Evolutionary conservation across 805 yeast genomes (phyloP), one percentile per base, ranked within the genome.

Genomic region (Dipodascus albidus): DNA sequence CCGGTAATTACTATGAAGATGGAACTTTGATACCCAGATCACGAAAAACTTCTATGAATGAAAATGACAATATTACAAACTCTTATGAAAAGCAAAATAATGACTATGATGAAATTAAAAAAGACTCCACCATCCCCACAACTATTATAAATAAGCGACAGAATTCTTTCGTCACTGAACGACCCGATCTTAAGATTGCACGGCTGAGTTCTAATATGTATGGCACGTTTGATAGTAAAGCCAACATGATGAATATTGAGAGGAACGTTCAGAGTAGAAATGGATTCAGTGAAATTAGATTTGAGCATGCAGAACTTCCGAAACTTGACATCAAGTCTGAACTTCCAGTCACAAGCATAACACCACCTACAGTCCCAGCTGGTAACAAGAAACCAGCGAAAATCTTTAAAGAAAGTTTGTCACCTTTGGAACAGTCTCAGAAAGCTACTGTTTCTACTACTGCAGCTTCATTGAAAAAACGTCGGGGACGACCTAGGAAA

Each of bases 131-230:
- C 44, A 11, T 11, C 11, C 6, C 33, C 11, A 27, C 33, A 6
- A 27, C 33, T 27, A 27, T 6, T 27, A 27, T 27, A 27, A 38
- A 38, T 19, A 38, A 38, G 20, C 9, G 44, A 38, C 44, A 38
- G 20, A 38, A 38, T 19, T 38, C 44, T 11, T 38, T 38, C n/a
- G 44, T 38, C 20, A 38, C 44, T 17, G 44, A 38, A 17, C 44
- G 44, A n/a, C 44, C 44, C 14, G 44, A 38, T 17, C 20, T 38
- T 14, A 38, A 38, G 15, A 17, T 38, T n/a, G 44, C 44, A 38
- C 44, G 44, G 44, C 44, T 38, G 44, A 38, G 44, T 38, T 38
- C 44, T 6, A 38, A 38, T 19, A 38, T 38, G 44, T 38, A 38
- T 38, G 20, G 20, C 15, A 38, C 20, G 6, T 38, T 38, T n/a